Conservation (phyloP, 2,329 filamentous ascomycete genomes). For the Neofusicoccum ribis region DNA sequence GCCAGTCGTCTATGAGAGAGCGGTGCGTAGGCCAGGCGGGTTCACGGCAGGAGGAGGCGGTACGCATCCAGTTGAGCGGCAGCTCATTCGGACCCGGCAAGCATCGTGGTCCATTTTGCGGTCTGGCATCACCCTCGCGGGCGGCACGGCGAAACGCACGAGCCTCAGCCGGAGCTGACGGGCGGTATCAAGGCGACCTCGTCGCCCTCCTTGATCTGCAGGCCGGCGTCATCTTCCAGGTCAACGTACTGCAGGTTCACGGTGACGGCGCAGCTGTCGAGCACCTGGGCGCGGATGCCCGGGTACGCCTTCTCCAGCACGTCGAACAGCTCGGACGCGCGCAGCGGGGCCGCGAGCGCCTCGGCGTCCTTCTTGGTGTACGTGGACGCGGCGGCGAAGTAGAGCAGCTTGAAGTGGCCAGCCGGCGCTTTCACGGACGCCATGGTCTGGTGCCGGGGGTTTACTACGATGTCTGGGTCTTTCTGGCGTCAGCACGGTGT, state of each 20-base stretch:
- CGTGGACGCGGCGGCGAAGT: slow-evolving; percentile 75
- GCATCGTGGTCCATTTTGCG: too few relatives aligned
- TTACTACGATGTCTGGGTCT: not conserved
- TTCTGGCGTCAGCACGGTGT: not conserved
- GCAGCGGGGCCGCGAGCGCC: slow-evolving; percentile 64
- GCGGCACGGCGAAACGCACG: too few relatives aligned
- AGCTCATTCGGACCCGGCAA: too few relatives aligned
- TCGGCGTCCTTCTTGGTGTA: slow-evolving; percentile 71
- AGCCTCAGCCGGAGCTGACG: slow-evolving; percentile 73
- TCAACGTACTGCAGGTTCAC: slow-evolving; percentile 83
- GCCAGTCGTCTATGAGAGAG: too few relatives aligned
- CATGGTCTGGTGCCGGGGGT: slow-evolving; percentile 29
- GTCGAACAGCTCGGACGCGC: slow-evolving; percentile 63
- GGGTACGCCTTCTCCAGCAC: slow-evolving; percentile 68
- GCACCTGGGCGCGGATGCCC: slow-evolving; percentile 67
- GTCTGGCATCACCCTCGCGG: too few relatives aligned
- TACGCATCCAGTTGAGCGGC: too few relatives aligned
- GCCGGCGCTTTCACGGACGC: slow-evolving; percentile 50
- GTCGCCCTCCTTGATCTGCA: slow-evolving; percentile 68
- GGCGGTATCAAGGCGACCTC: slow-evolving; percentile 87
- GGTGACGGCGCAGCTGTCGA: slow-evolving; percentile 73
- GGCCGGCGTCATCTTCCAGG: slow-evolving; percentile 53
- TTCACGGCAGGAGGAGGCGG: too few relatives aligned
- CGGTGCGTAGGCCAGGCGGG: too few relatives aligned
- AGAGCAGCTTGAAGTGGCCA: slow-evolving; percentile 76